A percentile compares a stretch with the other conserved stretches of the same genome.
phyloP scores from a whole-genome alignment of 257 asterid genomes.

The Solanum pinnatisectum region DNA sequence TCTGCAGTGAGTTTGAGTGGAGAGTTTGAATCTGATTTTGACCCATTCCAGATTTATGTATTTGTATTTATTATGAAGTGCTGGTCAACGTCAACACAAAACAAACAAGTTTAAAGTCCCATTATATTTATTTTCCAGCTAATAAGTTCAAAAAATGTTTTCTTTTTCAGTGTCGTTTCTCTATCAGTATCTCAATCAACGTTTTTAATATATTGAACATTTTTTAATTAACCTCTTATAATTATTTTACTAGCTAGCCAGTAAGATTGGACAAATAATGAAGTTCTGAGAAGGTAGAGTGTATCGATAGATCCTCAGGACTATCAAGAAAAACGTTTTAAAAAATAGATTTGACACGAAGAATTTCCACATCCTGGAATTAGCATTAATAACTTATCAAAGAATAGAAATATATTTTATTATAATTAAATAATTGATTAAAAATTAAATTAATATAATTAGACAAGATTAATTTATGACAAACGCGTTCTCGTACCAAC shows the following conservation, averaged over 20 bases:
- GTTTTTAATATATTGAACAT: neutral
- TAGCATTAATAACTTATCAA: fast-evolving
- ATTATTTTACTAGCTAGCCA: neutral
- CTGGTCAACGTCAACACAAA: neutral
- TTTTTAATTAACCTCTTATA: neutral
- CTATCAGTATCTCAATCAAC: neutral
- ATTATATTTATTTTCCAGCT: neutral
- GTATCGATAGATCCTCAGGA: neutral
- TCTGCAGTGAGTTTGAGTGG: neutral
- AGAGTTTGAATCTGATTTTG: neutral
- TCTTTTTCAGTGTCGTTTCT: neutral
- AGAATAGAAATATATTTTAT: neutral
- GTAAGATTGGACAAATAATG: fast-evolving
- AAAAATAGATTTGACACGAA: neutral
- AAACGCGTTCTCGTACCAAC: neutral
- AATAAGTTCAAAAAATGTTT: neutral
- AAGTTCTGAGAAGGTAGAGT: neutral
- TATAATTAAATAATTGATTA: neutral
- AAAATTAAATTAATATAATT: neutral
- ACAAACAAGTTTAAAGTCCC: neutral
- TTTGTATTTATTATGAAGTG: neutral
- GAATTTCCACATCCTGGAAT: neutral
- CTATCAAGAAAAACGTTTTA: neutral
- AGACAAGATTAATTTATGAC: neutral
- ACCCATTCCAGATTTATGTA: neutral